A percentile compares a stretch with the other conserved stretches of the same genome.
Conservation (phyloP, 805 yeast genomes). For the Kodamaea kaohsiungensis region DNA sequence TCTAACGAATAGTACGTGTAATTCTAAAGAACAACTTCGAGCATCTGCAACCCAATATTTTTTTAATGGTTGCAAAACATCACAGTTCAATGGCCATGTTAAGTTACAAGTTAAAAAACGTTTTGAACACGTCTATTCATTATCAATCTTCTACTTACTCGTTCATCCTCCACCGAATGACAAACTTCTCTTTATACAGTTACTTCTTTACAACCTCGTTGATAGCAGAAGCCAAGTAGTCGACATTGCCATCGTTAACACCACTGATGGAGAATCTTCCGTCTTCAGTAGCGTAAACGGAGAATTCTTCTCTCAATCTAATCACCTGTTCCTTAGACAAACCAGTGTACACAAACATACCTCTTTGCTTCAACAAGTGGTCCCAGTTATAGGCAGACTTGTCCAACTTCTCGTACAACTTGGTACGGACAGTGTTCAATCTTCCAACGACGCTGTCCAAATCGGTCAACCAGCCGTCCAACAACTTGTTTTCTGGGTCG, state of each 20-base stretch:
- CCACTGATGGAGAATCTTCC: constrained; percentile 95
- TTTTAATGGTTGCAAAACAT: background rate
- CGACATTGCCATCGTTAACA: constrained; percentile 76
- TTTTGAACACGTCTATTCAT: background rate
- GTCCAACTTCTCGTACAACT: constrained; percentile 63
- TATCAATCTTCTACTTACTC: background rate
- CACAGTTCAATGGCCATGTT: too few relatives aligned
- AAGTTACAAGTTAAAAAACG: too few relatives aligned
- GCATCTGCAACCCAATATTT: too few relatives aligned
- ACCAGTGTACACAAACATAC: constrained; percentile 96
- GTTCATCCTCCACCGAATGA: background rate
- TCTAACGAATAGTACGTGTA: too few relatives aligned
- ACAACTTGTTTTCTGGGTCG: constrained; percentile 52
- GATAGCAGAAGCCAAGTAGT: constrained; percentile 65
- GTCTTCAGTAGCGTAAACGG: constrained; percentile 83
- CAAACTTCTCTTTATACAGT: background rate
- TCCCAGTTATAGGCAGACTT: constrained; percentile 75
- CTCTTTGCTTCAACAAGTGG: constrained; percentile 84
- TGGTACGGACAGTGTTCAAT: constrained; percentile 67
- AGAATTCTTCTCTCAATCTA: constrained; percentile 65
- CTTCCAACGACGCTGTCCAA: constrained; percentile 79
- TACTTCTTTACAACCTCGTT: constrained; percentile 46
- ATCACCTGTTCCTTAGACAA: constrained; percentile 69
- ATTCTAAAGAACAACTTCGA: too few relatives aligned
- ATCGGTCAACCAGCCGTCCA: constrained; percentile 77